Evolutionary conservation across 345 rosid species (phyloP), one percentile per base, ranked within the genome.

Genomic region (Brassica napus): DNA sequence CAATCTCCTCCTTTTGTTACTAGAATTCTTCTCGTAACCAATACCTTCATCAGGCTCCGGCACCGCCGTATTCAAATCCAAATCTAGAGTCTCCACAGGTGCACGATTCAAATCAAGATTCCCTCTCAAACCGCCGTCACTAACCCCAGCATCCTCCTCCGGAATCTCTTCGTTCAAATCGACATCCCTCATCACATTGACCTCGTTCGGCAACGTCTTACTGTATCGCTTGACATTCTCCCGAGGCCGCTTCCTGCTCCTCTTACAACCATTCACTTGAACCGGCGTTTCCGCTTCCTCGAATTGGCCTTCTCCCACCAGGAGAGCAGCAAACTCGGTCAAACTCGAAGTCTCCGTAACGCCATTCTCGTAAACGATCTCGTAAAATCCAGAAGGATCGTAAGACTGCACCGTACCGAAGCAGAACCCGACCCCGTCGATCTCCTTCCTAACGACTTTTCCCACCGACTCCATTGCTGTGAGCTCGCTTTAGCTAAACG

Each of bases 281-380:
- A 12, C 18, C 21, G 21, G 57, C 57, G 55, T 47, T 47, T 47
- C 16, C 15, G 5, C 16, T 47, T 47, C 55, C 15, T 47, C 16
- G 55, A 6, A 12, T 47, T 12, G 3, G 49, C 4, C 54, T 47
- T 52, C 57, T 52, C 55, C 7, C 55, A 14, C 4, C 8, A n/a
- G 21, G 57, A 52, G 57, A 52, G 57, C 7, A 52, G 57, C 57
- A 2, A 52, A 5, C 57, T 52, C 87, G 6, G 71, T 64, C 70
- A 86, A 74, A 23, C 69, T 84, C 52, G 90, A 83, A 83, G 86
- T 86, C 90, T 94, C 96, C 55, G 86, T 81, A 82, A 81, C 74
- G 5, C 96, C 97, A 77, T 83, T 92, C 73, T 83, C 89, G 78
- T 88, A 90, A 37, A 81, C 82, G 89, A 90, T 85, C 86, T 81